Evolutionary conservation across 441 rosid genomes (phyloP), one percentile per base, ranked within the genome.

Genomic region (Syzygium malaccense): DNA sequence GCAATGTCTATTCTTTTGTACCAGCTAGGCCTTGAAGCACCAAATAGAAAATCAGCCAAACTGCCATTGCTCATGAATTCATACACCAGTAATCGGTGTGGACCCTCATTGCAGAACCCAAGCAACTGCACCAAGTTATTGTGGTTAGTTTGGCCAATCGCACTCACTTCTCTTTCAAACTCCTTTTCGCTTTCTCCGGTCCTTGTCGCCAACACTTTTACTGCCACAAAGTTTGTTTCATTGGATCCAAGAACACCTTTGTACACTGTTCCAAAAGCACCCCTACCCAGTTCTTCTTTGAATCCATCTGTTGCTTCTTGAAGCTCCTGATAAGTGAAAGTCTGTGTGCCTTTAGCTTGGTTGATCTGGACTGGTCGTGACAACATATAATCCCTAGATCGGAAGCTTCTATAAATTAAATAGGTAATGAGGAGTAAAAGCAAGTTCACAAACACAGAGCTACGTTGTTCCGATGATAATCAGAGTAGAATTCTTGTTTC

Each of bases 1-100:
- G 92, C 92, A 10, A 93, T 90, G 28, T 92, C 79, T 4, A 48
- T 85, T 64, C 93, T 93, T 54, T 55, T 56, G 37, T 88, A 26
- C 95, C 93, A 94, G 28, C 45, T 86, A 0, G 91, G 93, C 85
- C 88, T 91, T 32, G 89, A 62, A 53, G 30, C 56, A 12, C 87
- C 84, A 7, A 89, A 91, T 4, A 92, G 53, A 37, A 88, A 88
- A 37, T 62, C 80, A 3, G 93, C 91, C 55, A 93, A 28, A 8
- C 91, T 91, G 4, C 94, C 94, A 57, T 92, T 92, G 89, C 92
- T 91, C 92, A 92, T 87, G 88, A 86, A 93, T 88, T 93, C 93
- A 58, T 92, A 94, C 23, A 94, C 93, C 79, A 94, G 78, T 18
- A 93, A 88, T 20, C 93, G 84, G 51, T 92, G 86, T 9, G 88